phyloP scores from a whole-genome alignment of 768 basidiomycete species.

The Tulasnella sp. region DNA sequence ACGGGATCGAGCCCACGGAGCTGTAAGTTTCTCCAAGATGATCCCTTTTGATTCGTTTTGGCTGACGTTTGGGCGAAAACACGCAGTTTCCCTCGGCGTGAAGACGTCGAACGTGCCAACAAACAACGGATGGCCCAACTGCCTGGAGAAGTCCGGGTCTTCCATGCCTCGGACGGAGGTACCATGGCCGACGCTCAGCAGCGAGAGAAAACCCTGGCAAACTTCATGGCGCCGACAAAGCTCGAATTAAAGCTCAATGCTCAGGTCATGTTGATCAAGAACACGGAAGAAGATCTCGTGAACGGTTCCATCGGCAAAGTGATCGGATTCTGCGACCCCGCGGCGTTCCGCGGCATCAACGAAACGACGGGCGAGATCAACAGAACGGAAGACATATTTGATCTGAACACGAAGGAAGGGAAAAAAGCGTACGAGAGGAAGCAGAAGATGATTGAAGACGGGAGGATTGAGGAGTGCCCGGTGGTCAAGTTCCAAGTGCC shows the following conservation, averaged over 20 bases:
- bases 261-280: slow-evolving; percentile 94
- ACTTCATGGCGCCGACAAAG: slow-evolving; percentile 82
- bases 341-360: slow-evolving; percentile 46
- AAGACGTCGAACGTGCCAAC: slow-evolving; percentile 91
- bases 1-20: slow-evolving; percentile 88
- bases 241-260: slow-evolving; percentile 77
- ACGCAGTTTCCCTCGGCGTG: slow-evolving; percentile 82
- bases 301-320: slow-evolving; percentile 94
- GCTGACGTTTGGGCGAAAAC: background rate
- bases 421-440: slow-evolving; percentile 34
- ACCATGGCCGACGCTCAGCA: slow-evolving; percentile 55
- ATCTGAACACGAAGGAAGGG: slow-evolving; percentile 32
- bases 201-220: slow-evolving; percentile 76
- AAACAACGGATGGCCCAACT: slow-evolving; percentile 64
- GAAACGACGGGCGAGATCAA: slow-evolving; percentile 45
- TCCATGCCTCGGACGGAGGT: slow-evolving; percentile 67
- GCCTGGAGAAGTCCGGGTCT: slow-evolving; percentile 48
- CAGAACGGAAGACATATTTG: slow-evolving; percentile 39
- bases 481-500: slow-evolving; percentile 73
- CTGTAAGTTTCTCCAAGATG: slow-evolving; percentile 57
- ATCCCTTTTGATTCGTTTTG: background rate
- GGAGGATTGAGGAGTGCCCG: slow-evolving; percentile 41
- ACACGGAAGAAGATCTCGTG: slow-evolving; percentile 84
- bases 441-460: slow-evolving; percentile 36
- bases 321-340: slow-evolving; percentile 67